phyloP scores from a whole-genome alignment of 306 rosid genomes.

The peach (Prunus persica) region Prunus_persica_NCBIv2 NC_034016.1:9020001-9020500 shows the following conservation, averaged over 20 bases:
- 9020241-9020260: slow-evolving; percentile 88
- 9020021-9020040: slow-evolving; percentile 23
- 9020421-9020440: background rate
- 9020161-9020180: slow-evolving; percentile 84
- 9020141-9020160: slow-evolving; percentile 77
- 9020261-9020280: slow-evolving; percentile 98
- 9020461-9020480: slow-evolving; percentile 67
- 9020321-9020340: slow-evolving; percentile 86
- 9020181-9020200: slow-evolving; percentile 75
- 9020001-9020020: background rate
- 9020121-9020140: slow-evolving; percentile 62
- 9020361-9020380: slow-evolving; percentile 76
- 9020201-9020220: slow-evolving; percentile 85
- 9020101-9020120: slow-evolving; percentile 85
- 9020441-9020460: background rate
- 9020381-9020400: slow-evolving; percentile 20
- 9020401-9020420: background rate
- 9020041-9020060: slow-evolving; percentile 49
- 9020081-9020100: slow-evolving; percentile 94
- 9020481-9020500: slow-evolving; percentile 81
- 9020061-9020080: slow-evolving; percentile 76
- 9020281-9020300: slow-evolving; percentile 94
- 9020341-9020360: slow-evolving; percentile 95
- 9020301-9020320: slow-evolving; percentile 85
- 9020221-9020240: slow-evolving; percentile 91